Base-by-base conservation (phyloP, 371 early-diverging fungal species). In the Syncephalastrum contaminatum region DNA sequence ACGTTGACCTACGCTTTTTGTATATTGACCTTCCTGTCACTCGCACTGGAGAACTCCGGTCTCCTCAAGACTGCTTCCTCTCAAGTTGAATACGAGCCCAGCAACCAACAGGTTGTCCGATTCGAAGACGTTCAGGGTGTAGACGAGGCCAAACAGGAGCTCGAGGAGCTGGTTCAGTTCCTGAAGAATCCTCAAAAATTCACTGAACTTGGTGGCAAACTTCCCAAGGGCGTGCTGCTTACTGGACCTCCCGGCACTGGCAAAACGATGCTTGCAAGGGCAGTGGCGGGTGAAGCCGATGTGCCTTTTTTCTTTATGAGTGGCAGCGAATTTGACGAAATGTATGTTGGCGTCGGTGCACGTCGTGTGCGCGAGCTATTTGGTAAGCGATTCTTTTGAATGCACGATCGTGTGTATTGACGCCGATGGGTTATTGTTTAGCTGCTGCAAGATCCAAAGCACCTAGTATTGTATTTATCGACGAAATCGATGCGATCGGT, bases 241-340 rank as follows among this genome's bases (percentile, higher is more conserved):
- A 93, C 94, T 43, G 99, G 99, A 0, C 98, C 99, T 7, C 99
- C 99, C 0, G 99, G 99, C 18, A 99, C 99, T 1, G 99, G 99
- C 27, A 99, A 91, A 66, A 93, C 93, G 4, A 72, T 91, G 63
- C 60, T 92, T 47, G 93, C 93, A 7, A 67, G 89, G 41, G 93
- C 93, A 8, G 89, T 92, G 2, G 92, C 92, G 3, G 91, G 91
- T 27, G 94, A 97, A 75, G 91, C 97, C 5, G 91, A 86, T 18
- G 95, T 96, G 1, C 94, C 96, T 3, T 98, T 98, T 72, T 95
- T 95, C 65, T 93, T 92, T 63, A 93, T 94, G 92, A 87, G 88
- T 46, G 98, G 96, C 10, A 85, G 87, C 51, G 96, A 98, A 74
- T 96, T 96, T 77, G 97, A 95, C 65, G 96, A 97, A 66, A 85